A percentile compares a stretch with the other conserved stretches of the same genome.
phyloP scores from a whole-genome alignment of 305 asterid genomes.

The Fraxinus dipetala region DNA sequence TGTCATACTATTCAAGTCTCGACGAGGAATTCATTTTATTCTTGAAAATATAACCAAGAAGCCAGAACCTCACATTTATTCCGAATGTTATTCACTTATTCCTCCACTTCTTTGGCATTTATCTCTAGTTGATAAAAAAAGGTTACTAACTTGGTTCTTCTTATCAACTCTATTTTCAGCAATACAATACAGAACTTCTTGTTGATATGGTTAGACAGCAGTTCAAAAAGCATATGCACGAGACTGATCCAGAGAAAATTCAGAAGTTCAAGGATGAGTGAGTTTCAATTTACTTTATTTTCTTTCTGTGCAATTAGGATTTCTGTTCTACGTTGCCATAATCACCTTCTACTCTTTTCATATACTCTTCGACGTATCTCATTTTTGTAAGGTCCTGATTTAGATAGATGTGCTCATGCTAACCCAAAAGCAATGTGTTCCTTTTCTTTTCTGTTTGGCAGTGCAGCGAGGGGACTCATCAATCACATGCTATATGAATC shows the following conservation, averaged over 20 bases:
- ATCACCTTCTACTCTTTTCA: neutral
- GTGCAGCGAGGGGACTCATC: slow-evolving; percentile 87
- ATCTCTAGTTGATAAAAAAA: neutral
- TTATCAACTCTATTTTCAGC: slow-evolving; percentile 42
- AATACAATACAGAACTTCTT: slow-evolving; percentile 66
- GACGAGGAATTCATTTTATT: neutral
- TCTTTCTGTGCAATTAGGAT: neutral
- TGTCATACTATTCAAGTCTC: neutral
- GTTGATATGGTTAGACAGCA: slow-evolving; percentile 71
- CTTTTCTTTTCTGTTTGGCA: slow-evolving; percentile 31
- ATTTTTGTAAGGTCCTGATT: neutral
- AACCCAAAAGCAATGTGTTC: neutral
- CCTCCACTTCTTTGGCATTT: neutral
- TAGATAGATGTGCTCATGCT: neutral
- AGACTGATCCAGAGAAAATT: slow-evolving; percentile 75
- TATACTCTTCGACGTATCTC: neutral
- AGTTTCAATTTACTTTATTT: slow-evolving; percentile 25
- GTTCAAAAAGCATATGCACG: slow-evolving; percentile 73
- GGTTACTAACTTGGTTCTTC: slow-evolving; percentile 17
- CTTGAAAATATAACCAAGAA: neutral
- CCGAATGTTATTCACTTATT: neutral
- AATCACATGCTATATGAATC: slow-evolving; percentile 82
- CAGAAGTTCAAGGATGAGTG: slow-evolving; percentile 79
- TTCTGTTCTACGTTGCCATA: neutral
- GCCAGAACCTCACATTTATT: neutral